phyloP scores from a whole-genome alignment of 2,329 filamentous ascomycete species.

The Coniella vitis region DNA sequence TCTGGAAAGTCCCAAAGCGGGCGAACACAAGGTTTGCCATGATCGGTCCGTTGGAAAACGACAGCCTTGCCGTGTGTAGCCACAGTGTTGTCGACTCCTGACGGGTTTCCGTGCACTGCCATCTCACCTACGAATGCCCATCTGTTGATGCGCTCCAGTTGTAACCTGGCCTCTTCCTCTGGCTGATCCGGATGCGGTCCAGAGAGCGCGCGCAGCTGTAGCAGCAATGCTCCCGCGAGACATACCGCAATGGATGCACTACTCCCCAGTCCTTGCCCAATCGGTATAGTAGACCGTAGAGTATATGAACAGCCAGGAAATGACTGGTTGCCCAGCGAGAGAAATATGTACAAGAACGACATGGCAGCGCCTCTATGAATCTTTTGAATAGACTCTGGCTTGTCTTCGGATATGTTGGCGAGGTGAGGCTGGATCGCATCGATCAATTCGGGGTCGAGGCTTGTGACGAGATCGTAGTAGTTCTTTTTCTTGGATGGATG shows the following conservation, averaged over 20 bases:
- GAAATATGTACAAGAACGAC: conserved; percentile 87
- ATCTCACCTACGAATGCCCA: conserved; percentile 98
- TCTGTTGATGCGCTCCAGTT: conserved; percentile 91
- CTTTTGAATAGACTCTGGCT: conserved; percentile 67
- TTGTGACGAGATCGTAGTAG: conserved; percentile 84
- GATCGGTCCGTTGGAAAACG: conserved; percentile 76
- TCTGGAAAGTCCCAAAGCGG: conserved; percentile 85
- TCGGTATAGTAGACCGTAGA: conserved; percentile 86
- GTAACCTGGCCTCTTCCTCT: conserved; percentile 74
- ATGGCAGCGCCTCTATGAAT: conserved; percentile 76
- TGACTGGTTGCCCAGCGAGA: conserved; percentile 73
- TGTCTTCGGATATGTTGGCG: conserved; percentile 57
- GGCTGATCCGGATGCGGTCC: conserved; percentile 92
- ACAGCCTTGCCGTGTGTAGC: conserved; percentile 90
- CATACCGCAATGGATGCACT: conserved; percentile 94
- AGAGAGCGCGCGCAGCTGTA: conserved; percentile 81
- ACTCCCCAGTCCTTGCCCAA: conserved; percentile 83
- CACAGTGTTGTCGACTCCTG: conserved; percentile 95
- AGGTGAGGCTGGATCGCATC: conserved; percentile 77
- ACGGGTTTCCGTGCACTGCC: conserved; percentile 96
- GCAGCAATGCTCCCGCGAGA: conserved; percentile 71
- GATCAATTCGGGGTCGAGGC: conserved; percentile 75
- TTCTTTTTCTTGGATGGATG: conserved; percentile 82
- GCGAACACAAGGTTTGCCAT: conserved; percentile 65
- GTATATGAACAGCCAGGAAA: conserved; percentile 84